phyloP scores from a whole-genome alignment of 1,284 basidiomycete genomes.

The Tetrapyrgos nigripes region DNA sequence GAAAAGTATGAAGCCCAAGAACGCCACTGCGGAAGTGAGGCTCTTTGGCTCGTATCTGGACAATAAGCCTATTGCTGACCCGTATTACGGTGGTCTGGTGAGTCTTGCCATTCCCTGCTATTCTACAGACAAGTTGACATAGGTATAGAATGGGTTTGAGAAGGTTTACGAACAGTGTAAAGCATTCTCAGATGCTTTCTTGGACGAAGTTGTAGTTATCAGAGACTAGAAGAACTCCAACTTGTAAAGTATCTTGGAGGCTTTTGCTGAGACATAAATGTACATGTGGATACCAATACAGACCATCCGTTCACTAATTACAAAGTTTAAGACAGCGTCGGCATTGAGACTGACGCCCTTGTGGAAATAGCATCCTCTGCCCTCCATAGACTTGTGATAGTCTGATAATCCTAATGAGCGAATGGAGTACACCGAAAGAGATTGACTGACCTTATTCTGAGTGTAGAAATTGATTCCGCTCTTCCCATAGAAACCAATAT shows the following conservation, averaged over 20 bases:
- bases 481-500: constrained; percentile 90
- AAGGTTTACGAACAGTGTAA: constrained; percentile 69
- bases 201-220: constrained; percentile 58
- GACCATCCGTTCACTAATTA: background rate
- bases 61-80: constrained; percentile 68
- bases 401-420: constrained; percentile 49
- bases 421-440: background rate
- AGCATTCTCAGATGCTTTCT: constrained; percentile 73
- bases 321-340: constrained; percentile 65
- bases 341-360: constrained; percentile 85
- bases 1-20: constrained; percentile 57
- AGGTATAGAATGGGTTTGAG: constrained; percentile 59
- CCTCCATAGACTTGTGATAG: constrained; percentile 84
- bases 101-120: constrained; percentile 8
- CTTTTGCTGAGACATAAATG: background rate
- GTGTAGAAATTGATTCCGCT: constrained; percentile 92
- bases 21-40: constrained; percentile 62
- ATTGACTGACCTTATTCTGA: constrained; percentile 72
- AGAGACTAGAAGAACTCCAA: background rate
- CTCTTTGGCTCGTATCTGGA: constrained; percentile 82
- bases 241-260: background rate
- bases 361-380: constrained; percentile 81
- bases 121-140: background rate
- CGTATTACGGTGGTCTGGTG: constrained; percentile 77
- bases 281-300: background rate